Base-by-base conservation (phyloP, 2,329 filamentous ascomycete genomes). In the Pseudogymnoascus sp. region DNA sequence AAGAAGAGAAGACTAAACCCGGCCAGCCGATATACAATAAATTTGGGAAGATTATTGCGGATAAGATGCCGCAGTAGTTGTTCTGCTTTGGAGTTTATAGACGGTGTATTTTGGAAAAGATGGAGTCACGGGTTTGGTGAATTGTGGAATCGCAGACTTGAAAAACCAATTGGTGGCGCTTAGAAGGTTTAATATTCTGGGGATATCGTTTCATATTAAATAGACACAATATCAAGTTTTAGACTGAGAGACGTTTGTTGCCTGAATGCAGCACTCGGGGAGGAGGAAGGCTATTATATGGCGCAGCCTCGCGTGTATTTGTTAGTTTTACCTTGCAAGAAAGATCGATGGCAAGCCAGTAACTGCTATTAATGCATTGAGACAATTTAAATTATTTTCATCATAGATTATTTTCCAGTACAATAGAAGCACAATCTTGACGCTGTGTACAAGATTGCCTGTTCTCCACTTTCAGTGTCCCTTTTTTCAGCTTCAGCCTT, bases 21-120 rank as follows among this genome's bases (percentile, higher is more conserved):
- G 67, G 69, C 20, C 67, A 66, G 43, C 72, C 74, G 11, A 65
- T 75, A 11, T 75, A 75, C 62, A 74, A 76, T 58, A 66, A 71
- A 38, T 76, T 70, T 60, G 74, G 74, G 2, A 71, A 68, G 35
- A 61, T 75, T 15, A 67, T 75, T 61, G 69, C 70, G 57, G 73
- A 73, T 28, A 62, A 62, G 25, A 2, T 15, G 11, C n/a, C 9
- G 15, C 15, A 53, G 28, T 53, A 53, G 28, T 14, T 9, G 47
- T 4, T 35, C 14, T 53, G 28, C 8, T 53, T 53, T 35, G 47
- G 5, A 7, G 12, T 20, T 53, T 33, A 33, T 33, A 53, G 47
- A 53, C 18, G 47, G 28, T 33, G 28, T n/a, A 53, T 53, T 4
- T 33, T n/a, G 15, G n/a, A 30, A 15, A 14, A n/a, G 12, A 33